phyloP scores from a whole-genome alignment of 108 stramenopile species.

The Conticribra guillardii region DNA sequence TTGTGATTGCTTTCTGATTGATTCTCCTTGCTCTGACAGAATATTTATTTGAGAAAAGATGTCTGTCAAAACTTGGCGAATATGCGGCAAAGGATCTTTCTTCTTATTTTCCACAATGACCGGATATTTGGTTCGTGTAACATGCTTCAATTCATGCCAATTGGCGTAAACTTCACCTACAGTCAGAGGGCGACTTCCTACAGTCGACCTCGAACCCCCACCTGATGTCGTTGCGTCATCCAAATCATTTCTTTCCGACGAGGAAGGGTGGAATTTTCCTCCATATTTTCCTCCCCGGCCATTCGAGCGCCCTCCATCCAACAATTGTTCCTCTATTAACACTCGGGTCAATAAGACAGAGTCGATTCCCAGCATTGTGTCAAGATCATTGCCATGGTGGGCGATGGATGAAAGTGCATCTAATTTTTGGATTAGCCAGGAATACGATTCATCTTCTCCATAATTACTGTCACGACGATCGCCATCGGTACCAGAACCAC shows the following conservation, averaged over 20 bases:
- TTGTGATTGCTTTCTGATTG: neutral
- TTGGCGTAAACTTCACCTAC: slow-evolving; percentile 73
- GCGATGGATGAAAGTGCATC: slow-evolving; percentile 41
- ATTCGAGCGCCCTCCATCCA: slow-evolving; percentile 62
- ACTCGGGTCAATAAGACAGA: slow-evolving; percentile 56
- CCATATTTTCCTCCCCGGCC: slow-evolving; percentile 72
- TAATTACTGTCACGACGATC: neutral
- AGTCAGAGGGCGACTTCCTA: slow-evolving; percentile 62
- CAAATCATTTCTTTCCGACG: neutral
- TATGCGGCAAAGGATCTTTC: slow-evolving; percentile 37
- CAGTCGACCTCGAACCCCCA: slow-evolving; percentile 2
- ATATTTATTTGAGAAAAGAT: neutral
- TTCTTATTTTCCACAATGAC: slow-evolving; percentile 7
- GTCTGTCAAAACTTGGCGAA: slow-evolving; percentile 21
- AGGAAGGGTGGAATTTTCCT: slow-evolving; percentile 53
- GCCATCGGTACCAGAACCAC: too few relatives aligned
- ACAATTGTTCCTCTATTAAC: slow-evolving; percentile 65
- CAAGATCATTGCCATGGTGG: slow-evolving; percentile 28
- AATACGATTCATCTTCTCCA: slow-evolving; percentile 13
- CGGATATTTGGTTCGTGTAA: slow-evolving; percentile 34
- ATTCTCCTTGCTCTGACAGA: neutral
- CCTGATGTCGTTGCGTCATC: neutral
- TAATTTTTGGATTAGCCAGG: slow-evolving; percentile 39
- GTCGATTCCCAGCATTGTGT: slow-evolving; percentile 40
- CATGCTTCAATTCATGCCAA: slow-evolving; percentile 51